Evolutionary conservation across 2,329 filamentous ascomycete genomes (phyloP).

Genomic region (Neospermospora avenae): DNA sequence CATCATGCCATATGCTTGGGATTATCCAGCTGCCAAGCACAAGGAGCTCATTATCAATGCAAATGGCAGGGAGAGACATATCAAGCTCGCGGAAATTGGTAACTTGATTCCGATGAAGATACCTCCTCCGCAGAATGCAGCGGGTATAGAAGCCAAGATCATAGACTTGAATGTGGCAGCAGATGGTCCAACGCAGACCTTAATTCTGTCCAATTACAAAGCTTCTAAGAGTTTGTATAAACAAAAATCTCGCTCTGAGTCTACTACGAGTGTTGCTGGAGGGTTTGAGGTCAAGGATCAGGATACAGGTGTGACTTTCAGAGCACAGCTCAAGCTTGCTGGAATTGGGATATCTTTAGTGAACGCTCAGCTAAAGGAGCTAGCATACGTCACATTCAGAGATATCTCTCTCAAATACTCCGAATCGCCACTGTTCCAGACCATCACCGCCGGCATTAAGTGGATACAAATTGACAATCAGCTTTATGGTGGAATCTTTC

Average conservation of each 20-base stretch:
- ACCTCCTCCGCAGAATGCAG: constrained; percentile 46
- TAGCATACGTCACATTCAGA: constrained; percentile 89
- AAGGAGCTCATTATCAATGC: constrained; percentile 85
- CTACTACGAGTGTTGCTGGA: constrained; percentile 51
- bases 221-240: constrained; percentile 88
- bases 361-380: constrained; percentile 85
- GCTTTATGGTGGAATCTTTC: constrained; percentile 96
- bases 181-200: constrained; percentile 89
- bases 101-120: constrained; percentile 95
- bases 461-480: constrained; percentile 99
- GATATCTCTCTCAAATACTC: constrained; percentile 89
- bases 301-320: constrained; percentile 84
- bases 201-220: constrained; percentile 93
- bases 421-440: constrained; percentile 93
- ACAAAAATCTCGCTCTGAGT: constrained; percentile 52
- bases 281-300: constrained; percentile 94
- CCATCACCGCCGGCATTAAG: constrained; percentile 84
- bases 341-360: constrained; percentile 92
- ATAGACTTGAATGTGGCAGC: constrained; percentile 96
- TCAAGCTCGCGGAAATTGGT: constrained; percentile 94
- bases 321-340: constrained; percentile 81
- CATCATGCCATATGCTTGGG: constrained; percentile 99
- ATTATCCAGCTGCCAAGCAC: constrained; percentile 95
- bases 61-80: constrained; percentile 78
- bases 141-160: constrained; percentile 71